Evolutionary conservation across 2,329 filamentous ascomycete species (phyloP), one percentile per base, ranked within the genome.

Genomic region (Sclerotinia trifoliorum): DNA sequence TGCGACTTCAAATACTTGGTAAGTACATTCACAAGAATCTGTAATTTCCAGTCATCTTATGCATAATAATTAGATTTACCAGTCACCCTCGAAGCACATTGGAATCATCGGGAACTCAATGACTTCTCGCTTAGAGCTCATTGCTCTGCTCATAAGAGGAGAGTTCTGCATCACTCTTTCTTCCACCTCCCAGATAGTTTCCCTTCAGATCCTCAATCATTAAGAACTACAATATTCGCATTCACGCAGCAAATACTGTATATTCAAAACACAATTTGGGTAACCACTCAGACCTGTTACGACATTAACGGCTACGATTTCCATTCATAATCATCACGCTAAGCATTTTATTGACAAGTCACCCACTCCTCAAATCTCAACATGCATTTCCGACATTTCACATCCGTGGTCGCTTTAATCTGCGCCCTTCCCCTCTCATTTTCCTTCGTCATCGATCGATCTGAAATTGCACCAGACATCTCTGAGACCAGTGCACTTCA

Each of bases 181-280:
- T 29, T 35, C n/a, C n/a, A n/a, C n/a, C n/a, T 29, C 2, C 21
- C 52, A 35, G 5, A 55, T 39, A 55, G 10, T 6, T 35, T 35
- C 7, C 35, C 5, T 21, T 35, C 17, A 15, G 5, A 5, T 55
- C 8, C 32, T 2, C 29, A n/a, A 32, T 2, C 2, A 39, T 35
- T 10, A n/a, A 55, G 13, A 7, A 35, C 10, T 21, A 21, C 3
- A 35, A 5, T 3, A 35, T 49, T 49, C 21, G 1, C 10, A 35
- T 13, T 1, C 26, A 1, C 32, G 17, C 19, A 35, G 13, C 29
- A 15, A 35, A 39, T 2, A 0, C 2, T 35, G 0, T 11, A 0
- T 11, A 4, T 21, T n/a, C 10, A 35, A 55, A n/a, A 2, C 32
- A 3, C 10, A n/a, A n/a, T 1, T n/a, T 13, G 10, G n/a, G 8